A percentile compares a stretch with the other conserved stretches of the same genome.
Evolutionary conservation across 148 eudicot species (phyloP).

Genomic region (Chenopodium suecicum): DNA sequence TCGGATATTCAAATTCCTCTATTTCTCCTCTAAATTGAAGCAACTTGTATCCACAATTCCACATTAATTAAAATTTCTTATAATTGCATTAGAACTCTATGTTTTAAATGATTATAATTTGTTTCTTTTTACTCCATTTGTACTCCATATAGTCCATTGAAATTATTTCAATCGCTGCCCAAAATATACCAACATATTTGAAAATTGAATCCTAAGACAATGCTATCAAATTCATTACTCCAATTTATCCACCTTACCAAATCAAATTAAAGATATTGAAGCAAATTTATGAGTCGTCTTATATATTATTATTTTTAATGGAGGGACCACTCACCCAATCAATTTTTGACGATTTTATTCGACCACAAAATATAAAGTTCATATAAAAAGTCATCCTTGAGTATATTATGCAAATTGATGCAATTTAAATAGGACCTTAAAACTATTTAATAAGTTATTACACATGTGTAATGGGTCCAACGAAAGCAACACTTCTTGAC

Average conservation of each 20-base stretch:
- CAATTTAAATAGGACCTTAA: background rate
- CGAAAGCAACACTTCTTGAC: background rate
- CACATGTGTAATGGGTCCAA: background rate
- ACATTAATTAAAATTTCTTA: too few species aligned
- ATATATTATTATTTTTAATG: too few species aligned
- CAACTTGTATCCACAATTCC: too few species aligned
- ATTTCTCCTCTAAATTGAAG: too few species aligned
- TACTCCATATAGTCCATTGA: too few species aligned
- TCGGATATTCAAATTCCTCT: too few species aligned
- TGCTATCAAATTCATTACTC: too few species aligned
- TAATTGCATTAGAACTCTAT: too few species aligned
- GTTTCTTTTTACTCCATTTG: too few species aligned
- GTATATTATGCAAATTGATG: background rate
- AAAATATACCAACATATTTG: too few species aligned
- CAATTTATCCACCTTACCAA: background rate
- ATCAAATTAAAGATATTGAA: too few species aligned
- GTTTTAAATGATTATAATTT: too few species aligned
- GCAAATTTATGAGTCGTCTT: background rate
- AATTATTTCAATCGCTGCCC: background rate
- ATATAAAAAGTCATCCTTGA: background rate
- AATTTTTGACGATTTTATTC: background rate
- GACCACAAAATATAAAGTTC: background rate
- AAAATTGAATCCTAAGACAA: background rate
- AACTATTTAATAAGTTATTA: background rate
- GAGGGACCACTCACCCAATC: background rate